A percentile compares a stretch with the other conserved stretches of the same genome.
Conservation (phyloP, 306 rosid species). For the Phaseolus lunatus region DNA sequence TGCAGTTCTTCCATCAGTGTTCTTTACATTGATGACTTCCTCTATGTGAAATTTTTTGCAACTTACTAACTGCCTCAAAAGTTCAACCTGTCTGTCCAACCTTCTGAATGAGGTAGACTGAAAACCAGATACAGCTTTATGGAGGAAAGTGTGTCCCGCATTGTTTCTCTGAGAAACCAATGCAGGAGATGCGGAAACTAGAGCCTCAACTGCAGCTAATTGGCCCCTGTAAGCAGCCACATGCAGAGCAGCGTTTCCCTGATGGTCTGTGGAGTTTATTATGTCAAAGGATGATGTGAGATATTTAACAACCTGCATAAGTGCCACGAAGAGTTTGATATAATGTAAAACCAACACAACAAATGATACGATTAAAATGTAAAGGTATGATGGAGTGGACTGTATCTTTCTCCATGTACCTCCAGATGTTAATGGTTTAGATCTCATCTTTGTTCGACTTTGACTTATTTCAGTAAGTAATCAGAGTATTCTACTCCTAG, state of each 20-base stretch:
- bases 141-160: conserved; percentile 78
- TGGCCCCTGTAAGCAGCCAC: conserved; percentile 82
- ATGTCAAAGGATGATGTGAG: conserved; percentile 62
- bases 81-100: conserved; percentile 73
- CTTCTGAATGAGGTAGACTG: conserved; percentile 73
- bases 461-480: not conserved
- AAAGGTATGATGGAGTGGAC: not conserved
- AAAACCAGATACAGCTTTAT: conserved; percentile 80
- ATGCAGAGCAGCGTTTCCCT: conserved; percentile 79
- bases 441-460: not conserved
- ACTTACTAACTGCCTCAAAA: conserved; percentile 63
- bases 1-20: conserved; percentile 71
- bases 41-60: conserved; percentile 54
- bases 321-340: conserved; percentile 5
- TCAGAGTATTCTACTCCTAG: not conserved
- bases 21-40: conserved; percentile 65
- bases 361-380: not conserved
- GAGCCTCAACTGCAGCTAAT: conserved; percentile 71
- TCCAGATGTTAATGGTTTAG: not conserved
- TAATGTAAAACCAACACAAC: conserved; percentile 21
- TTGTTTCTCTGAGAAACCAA: conserved; percentile 58
- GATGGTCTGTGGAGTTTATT: conserved; percentile 66
- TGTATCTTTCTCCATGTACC: not conserved
- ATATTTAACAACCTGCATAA: conserved; percentile 67
- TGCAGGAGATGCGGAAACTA: conserved; percentile 60